Conservation (phyloP, 306 rosid species). For the Fragaria ananassa region DNA sequence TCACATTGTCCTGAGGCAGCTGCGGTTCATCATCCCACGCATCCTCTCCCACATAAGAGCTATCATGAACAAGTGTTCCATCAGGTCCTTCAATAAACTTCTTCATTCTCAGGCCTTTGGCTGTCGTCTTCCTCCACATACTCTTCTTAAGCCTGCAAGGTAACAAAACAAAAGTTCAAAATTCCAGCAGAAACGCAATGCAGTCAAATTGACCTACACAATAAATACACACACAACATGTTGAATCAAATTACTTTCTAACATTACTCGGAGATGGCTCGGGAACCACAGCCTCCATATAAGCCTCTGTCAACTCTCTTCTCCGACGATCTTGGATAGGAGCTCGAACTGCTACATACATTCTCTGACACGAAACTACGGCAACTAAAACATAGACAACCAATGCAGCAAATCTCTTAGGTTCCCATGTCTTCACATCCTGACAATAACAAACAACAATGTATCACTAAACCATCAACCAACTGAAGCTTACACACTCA, state of each 20-base stretch:
- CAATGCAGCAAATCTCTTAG: constrained; percentile 64
- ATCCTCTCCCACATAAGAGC: constrained; percentile 87
- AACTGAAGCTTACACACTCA: not conserved
- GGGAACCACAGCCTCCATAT: constrained; percentile 93
- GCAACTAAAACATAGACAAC: constrained; percentile 52
- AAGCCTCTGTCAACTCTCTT: constrained; percentile 78
- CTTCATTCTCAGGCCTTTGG: constrained; percentile 88
- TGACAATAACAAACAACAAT: constrained; percentile 32
- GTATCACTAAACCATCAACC: constrained; percentile 15
- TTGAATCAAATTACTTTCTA: constrained; percentile 47
- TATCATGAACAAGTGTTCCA: constrained; percentile 80
- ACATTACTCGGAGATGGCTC: constrained; percentile 78
- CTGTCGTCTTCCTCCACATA: constrained; percentile 79
- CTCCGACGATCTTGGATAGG: constrained; percentile 53
- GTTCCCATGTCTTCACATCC: constrained; percentile 81
- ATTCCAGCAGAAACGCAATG: not conserved
- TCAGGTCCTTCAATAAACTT: constrained; percentile 76
- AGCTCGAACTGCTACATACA: constrained; percentile 53
- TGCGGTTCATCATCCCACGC: constrained; percentile 86
- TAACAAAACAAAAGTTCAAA: constrained; percentile 8
- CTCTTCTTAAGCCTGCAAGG: constrained; percentile 77
- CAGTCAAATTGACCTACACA: not conserved
- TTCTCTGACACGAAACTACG: constrained; percentile 60
- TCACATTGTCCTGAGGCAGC: constrained; percentile 49
- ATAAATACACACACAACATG: not conserved